These are phyloP conservation scores for Trifolium fragiferum DNA, from an alignment of 306 rosid genomes.

Conservation along the genomic window DNA sequence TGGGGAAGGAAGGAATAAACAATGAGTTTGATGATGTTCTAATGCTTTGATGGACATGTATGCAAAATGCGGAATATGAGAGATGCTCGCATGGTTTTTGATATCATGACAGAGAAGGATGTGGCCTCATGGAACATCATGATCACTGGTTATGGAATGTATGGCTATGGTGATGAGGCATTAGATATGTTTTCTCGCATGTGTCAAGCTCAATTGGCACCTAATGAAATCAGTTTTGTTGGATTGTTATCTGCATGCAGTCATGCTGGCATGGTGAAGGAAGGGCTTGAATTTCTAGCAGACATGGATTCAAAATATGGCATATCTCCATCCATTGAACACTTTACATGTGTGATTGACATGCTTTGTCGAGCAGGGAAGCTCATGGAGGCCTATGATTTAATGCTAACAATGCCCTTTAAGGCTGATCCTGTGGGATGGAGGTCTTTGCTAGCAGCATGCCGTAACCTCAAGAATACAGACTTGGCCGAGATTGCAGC, in stretches of 20 bases:
- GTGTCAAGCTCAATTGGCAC: conserved; percentile 55
- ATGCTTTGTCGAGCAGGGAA: conserved; percentile 85
- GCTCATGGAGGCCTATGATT: conserved; percentile 65
- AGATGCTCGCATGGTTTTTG: conserved; percentile 64
- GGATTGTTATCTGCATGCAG: conserved; percentile 76
- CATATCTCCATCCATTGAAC: conserved; percentile 77
- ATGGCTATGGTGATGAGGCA: conserved; percentile 68
- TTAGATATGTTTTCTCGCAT: conserved; percentile 56
- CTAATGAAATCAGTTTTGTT: conserved; percentile 72
- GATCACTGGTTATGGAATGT: conserved; percentile 83
- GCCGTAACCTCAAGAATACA: conserved; percentile 64
- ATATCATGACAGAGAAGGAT: conserved; percentile 62
- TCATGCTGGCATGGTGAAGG: conserved; percentile 74
- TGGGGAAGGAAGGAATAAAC: conserved; percentile 49
- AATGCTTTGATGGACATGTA: conserved; percentile 92
- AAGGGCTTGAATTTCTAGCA: conserved; percentile 63
- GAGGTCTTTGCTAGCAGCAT: conserved; percentile 83
- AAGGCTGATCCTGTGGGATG: conserved; percentile 74
- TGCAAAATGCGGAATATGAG: conserved; percentile 84
- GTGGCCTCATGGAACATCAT: conserved; percentile 92
- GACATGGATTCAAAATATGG: conserved; percentile 66
- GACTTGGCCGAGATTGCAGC: conserved; percentile 71
- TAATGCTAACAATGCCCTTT: conserved; percentile 61
- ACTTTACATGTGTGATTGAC: conserved; percentile 78
- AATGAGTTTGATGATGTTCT: conserved; percentile 44